These are phyloP conservation scores for Trichoderma koningii DNA, from an alignment of 2,329 filamentous ascomycete genomes.

Conservation along the genomic window DNA sequence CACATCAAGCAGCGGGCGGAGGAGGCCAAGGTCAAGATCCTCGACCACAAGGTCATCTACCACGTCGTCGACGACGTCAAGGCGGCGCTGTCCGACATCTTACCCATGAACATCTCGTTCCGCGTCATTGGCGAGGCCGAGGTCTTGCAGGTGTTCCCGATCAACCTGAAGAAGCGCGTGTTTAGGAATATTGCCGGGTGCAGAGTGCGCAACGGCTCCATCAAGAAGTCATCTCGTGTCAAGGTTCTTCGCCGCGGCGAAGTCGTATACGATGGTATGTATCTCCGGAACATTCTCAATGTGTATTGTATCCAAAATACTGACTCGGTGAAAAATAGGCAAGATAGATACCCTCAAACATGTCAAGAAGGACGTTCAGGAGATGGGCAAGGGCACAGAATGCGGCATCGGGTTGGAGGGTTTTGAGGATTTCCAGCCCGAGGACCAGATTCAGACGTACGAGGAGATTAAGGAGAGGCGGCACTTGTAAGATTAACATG, in stretches of 20 bases:
- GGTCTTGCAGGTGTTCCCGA: conserved; percentile 78
- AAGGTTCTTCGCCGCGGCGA: conserved; percentile 71
- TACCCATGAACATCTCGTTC: conserved; percentile 66
- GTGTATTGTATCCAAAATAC: not conserved
- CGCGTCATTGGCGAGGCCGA: conserved; percentile 87
- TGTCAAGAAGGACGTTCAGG: conserved; percentile 84
- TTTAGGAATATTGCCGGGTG: conserved; percentile 82
- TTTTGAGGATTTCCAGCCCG: conserved; percentile 76
- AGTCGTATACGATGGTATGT: conserved; percentile 79
- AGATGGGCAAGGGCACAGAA: conserved; percentile 91
- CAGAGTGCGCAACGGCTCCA: conserved; percentile 77
- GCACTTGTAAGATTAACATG: conserved; percentile 44
- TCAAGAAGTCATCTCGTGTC: conserved; percentile 65
- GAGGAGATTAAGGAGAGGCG: conserved; percentile 77
- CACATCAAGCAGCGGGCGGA: conserved; percentile 71
- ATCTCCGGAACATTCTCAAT: not conserved
- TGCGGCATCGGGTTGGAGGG: conserved; percentile 84
- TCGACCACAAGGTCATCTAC: conserved; percentile 88
- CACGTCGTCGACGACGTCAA: conserved; percentile 73
- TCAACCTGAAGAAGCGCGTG: conserved; percentile 72
- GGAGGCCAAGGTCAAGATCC: conserved; percentile 69
- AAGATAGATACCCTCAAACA: conserved; percentile 81
- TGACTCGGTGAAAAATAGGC: conserved; percentile 52
- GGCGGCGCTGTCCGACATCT: conserved; percentile 65
- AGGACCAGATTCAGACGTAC: conserved; percentile 86